Conservation (phyloP, 208 protist genomes). For the Kentomonas sorsogonicus region DNA sequence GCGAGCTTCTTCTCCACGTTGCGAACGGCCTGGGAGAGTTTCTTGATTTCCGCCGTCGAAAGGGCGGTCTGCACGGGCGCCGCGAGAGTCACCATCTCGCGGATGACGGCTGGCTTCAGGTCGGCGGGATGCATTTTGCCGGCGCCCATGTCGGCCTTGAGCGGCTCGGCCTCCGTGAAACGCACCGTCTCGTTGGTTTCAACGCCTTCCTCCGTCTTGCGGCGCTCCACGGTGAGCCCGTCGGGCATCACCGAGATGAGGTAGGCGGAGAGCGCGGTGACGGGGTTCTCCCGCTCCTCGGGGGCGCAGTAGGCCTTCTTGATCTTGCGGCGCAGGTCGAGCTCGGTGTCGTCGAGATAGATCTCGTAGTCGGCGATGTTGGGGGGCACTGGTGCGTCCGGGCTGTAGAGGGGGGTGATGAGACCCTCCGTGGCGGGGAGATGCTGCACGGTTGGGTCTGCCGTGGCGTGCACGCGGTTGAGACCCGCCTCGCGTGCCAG, state of each 20-base stretch:
- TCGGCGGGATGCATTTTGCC: constrained; percentile 87
- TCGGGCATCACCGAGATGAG: constrained; percentile 32
- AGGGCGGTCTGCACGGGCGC: constrained; percentile 29
- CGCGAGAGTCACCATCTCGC: constrained; percentile 38
- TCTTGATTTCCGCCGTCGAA: constrained; percentile 56
- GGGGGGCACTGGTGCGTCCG: constrained; percentile 31
- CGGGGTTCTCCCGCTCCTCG: constrained; percentile 83
- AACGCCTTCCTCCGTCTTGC: constrained; percentile 54
- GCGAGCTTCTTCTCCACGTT: constrained; percentile 77
- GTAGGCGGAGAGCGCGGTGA: constrained; percentile 82
- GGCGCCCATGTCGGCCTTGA: constrained; percentile 58
- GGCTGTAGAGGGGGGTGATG: constrained; percentile 85
- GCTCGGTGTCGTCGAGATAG: constrained; percentile 95
- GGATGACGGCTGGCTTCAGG: constrained; percentile 88
- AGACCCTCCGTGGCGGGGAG: constrained; percentile 26
- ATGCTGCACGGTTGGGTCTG: constrained; percentile 33
- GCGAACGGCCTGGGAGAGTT: constrained; percentile 44
- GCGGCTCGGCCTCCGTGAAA: constrained; percentile 30
- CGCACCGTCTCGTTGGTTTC: constrained; percentile 32
- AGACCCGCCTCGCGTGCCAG: no score
- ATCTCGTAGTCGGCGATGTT: constrained; percentile 95
- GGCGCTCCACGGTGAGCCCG: constrained; percentile 41
- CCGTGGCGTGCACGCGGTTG: constrained; percentile 44
- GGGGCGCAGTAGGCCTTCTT: constrained; percentile 94
- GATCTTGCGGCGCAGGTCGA: constrained; percentile 94